These are phyloP conservation scores for Chaetomiaceae sp. DNA, from an alignment of 2,329 filamentous ascomycete genomes.

Conservation along the genomic window DNA sequence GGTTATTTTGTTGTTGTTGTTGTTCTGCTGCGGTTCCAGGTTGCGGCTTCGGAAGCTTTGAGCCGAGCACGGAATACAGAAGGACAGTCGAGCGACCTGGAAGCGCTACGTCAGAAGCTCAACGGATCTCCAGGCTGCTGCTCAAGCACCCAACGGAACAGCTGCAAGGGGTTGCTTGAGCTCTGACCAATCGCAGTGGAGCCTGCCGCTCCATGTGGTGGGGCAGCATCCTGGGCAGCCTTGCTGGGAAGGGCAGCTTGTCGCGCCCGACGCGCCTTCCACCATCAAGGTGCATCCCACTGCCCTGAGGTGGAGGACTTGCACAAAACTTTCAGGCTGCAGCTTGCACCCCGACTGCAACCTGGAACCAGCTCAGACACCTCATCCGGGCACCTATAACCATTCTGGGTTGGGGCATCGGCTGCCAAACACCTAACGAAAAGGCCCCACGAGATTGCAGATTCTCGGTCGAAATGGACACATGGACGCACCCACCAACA, in stretches of 20 bases:
- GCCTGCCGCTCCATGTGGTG: constrained; percentile 11
- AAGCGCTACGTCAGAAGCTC: constrained; percentile 30
- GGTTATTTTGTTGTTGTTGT: neutral
- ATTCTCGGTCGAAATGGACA: constrained; percentile 11
- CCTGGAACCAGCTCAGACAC: too few relatives aligned
- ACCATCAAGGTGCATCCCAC: neutral
- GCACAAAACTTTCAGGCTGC: too few relatives aligned
- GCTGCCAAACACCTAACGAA: too few relatives aligned
- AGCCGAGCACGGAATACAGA: neutral
- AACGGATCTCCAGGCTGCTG: neutral
- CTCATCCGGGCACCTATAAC: too few relatives aligned
- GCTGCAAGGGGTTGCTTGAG: constrained; percentile 17
- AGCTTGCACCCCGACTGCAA: neutral
- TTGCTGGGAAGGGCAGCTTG: constrained; percentile 1
- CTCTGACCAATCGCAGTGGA: constrained; percentile 24
- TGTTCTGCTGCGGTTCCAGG: constrained; percentile 1
- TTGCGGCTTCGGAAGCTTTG: constrained; percentile 15
- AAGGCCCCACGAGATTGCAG: neutral
- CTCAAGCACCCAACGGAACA: neutral
- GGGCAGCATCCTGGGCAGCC: constrained; percentile 9
- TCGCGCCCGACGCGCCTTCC: constrained; percentile 14
- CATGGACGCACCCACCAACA: too few relatives aligned
- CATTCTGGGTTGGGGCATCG: too few relatives aligned
- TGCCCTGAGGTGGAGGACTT: too few relatives aligned
- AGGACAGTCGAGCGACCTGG: too few relatives aligned